Percentiles rank a stretch among this genome's conserved stretches.
phyloP scores from a whole-genome alignment of 352 stramenopile genomes.

The Globisporangium polare region DNA sequence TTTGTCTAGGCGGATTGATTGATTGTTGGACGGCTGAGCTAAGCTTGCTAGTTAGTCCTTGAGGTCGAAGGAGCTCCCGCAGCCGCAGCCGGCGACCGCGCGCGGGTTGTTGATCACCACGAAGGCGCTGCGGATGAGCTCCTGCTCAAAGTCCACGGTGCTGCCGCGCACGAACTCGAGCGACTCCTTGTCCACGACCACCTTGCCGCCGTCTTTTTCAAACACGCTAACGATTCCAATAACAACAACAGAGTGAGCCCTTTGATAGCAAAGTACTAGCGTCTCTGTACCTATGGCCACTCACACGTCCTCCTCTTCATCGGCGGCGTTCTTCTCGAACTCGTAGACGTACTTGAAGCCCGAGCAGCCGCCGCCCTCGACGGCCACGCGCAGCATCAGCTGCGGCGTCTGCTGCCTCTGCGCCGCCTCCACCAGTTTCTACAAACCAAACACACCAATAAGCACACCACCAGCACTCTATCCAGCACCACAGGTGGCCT shows the following conservation, averaged over 20 bases:
- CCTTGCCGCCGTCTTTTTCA: slow-evolving; percentile 77
- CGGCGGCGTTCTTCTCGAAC: slow-evolving; percentile 63
- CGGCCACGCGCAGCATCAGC: slow-evolving; percentile 82
- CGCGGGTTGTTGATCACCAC: slow-evolving; percentile 97
- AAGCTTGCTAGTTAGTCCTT: slow-evolving; percentile 88
- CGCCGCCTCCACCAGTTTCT: slow-evolving; percentile 60
- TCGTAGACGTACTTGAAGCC: slow-evolving; percentile 93
- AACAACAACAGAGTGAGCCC: neutral
- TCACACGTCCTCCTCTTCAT: slow-evolving; percentile 52
- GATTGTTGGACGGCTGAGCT: too few relatives aligned
- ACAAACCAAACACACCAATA: neutral
- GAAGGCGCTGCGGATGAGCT: slow-evolving; percentile 97
- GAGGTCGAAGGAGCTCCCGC: slow-evolving; percentile 96
- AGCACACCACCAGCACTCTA: neutral
- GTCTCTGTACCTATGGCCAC: neutral
- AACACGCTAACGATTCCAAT: slow-evolving; percentile 46
- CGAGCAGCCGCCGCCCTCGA: slow-evolving; percentile 92
- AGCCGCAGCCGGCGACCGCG: slow-evolving; percentile 95
- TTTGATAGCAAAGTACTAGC: neutral
- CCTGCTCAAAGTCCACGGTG: slow-evolving; percentile 96
- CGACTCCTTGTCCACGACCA: slow-evolving; percentile 92
- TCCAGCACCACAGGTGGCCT: neutral
- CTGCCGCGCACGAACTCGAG: slow-evolving; percentile 92
- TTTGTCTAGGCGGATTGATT: neutral
- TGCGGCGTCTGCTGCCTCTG: slow-evolving; percentile 49